Evolutionary conservation across 2,329 filamentous ascomycete species (phyloP), one percentile per base, ranked within the genome.

Genomic region (Pestalotiopsis sp.): DNA sequence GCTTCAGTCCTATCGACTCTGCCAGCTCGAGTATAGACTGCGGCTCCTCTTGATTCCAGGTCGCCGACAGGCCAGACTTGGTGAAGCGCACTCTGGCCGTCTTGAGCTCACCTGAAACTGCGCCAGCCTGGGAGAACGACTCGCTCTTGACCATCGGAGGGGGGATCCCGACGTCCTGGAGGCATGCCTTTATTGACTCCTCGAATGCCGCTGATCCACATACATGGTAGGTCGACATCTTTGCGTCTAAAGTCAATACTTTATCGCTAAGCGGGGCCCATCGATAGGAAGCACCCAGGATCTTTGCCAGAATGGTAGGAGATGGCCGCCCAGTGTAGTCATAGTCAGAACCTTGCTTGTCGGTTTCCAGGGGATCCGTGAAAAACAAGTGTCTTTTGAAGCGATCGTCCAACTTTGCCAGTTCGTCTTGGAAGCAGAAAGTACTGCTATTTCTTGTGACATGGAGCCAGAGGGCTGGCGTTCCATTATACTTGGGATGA

Each of bases 1-100:
- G 73, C 17, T 71, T 68, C 52, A 74, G 65, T n/a, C 74, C 72
- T 61, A 71, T 14, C 4, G 70, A 70, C 69, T 76, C 73, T 38
- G 74, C 72, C 14, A 76, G 68, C 59, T 75, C 73, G 25, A 75
- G 63, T 57, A 76, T 67, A 13, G 72, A 73, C 59, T 69, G 12
- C 1, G 73, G 71, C 7, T 70, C 49, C 1, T 71, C 72, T 25
- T 64, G 70, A 2, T 39, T 63, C 74, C 72, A 75, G 3, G 65
- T 71, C 7, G 70, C 71, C 7, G 68, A 64, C 20, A 66, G 55
- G 5, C 69, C 65, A n/a, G 72, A 74, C 58, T 68, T 71, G 0
- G 69, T 27, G 67, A 74, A 73, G 23, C 67, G 66, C n/a, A 74
- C 73, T 27, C 2, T 63, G 6, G 71, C 72, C 59, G 64, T 67